Base-by-base conservation (phyloP, 2,329 filamentous ascomycete genomes). In the Xylaria sp. region DNA sequence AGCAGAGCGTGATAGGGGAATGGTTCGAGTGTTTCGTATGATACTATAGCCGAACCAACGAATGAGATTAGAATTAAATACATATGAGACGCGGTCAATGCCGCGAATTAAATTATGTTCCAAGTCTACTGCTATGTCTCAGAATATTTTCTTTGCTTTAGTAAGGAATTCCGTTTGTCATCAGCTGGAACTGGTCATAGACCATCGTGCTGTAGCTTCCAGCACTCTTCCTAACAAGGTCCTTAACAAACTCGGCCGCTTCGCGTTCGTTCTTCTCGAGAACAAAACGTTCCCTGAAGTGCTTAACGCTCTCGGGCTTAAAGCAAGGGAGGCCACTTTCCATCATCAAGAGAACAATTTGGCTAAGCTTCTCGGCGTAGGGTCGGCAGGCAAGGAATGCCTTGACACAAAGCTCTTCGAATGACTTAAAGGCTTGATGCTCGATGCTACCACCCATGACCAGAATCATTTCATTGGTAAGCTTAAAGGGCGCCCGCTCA, bases 111-210 rank as follows among this genome's bases (percentile, higher is more conserved):
- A 20, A 55, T 48, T 44, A 18, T 18, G 50, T 54, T 54, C 8
- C 20, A 54, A 61, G n/a, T 9, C 41, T 57, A n/a, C 18, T 23
- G 50, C 12, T 51, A 44, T 39, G 8, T 18, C n/a, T 25, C 25
- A 5, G 18, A 39, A n/a, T 12, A 59, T 6, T 6, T 41, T 3
- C 3, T 34, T 25, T 57, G 12, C 20, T 66, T 46, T 87, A 97
- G 79, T 97, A 98, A 41, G 96, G 96, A 80, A 99, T 99, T 7
- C 95, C 96, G 79, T 99, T 98, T 39, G 96, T 98, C 82, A 98
- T 84, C 77, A 98, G 84, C 85, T 99, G 96, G 86, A 98, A 99
- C 81, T 97, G 93, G 83, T 99, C 97, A 80, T 99, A 99, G 57
- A 95, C 92, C 73, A 93, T 94, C 1, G 96, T 99, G 66, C 92